Conservation (phyloP, 257 asterid genomes). For the Scutellaria barbata region DNA sequence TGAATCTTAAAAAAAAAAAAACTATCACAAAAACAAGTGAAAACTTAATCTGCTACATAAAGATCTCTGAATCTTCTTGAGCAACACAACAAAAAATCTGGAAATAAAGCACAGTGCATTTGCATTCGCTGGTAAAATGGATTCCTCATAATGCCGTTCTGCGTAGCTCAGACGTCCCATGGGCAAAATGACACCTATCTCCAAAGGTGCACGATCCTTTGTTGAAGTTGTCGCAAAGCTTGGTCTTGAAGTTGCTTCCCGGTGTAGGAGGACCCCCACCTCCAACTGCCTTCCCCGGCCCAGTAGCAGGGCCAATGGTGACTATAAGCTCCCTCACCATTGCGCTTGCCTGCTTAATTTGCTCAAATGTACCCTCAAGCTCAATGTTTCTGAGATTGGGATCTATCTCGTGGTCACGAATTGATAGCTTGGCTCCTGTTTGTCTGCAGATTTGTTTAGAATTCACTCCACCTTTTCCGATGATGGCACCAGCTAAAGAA, state of each 20-base stretch:
- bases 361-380: constrained; percentile 89
- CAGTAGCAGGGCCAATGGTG: constrained; percentile 48
- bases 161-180: constrained; percentile 78
- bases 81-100: too few species aligned
- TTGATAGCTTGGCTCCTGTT: constrained; percentile 78
- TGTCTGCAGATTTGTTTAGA: constrained; percentile 86
- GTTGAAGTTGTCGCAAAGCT: constrained; percentile 75
- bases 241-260: constrained; percentile 72
- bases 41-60: background rate
- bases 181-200: constrained; percentile 93
- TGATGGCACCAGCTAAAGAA: constrained; percentile 84
- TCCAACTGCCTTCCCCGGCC: constrained; percentile 36
- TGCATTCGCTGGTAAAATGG: background rate
- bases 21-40: background rate
- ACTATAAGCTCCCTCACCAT: constrained; percentile 78
- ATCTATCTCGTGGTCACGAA: constrained; percentile 81
- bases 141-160: constrained; percentile 46
- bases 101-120: too few species aligned
- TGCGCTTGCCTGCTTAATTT: constrained; percentile 65
- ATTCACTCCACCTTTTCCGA: constrained; percentile 86
- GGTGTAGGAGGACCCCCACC: constrained; percentile 52
- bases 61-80: background rate
- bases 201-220: constrained; percentile 93
- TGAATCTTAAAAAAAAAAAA: background rate
- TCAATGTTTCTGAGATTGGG: constrained; percentile 81